Base-by-base conservation (phyloP, 257 asterid genomes). In the Nicotiana undulata region DNA sequence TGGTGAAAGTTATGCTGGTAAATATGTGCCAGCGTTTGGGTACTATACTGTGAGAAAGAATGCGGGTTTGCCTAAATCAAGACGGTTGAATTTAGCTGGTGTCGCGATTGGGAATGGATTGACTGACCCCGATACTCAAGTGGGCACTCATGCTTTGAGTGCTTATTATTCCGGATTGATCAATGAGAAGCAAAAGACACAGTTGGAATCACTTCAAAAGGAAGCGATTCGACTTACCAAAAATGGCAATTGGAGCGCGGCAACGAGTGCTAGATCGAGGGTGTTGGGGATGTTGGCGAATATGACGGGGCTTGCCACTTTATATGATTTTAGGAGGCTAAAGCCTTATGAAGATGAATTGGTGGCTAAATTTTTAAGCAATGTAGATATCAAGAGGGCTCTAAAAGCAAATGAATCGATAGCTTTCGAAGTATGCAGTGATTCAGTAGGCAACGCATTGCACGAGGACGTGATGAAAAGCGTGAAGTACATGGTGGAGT, bases 1-100 rank as follows among this genome's bases (percentile, higher is more conserved):
- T 22, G 98, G 98, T 22, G 93, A 92, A 86, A 94, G 97, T 55
- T 92, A 92, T 85, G 97, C 98, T 52, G 97, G 97, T 17, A 94
- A 94, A 83, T 94, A 94, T 83, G 80, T 89, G n/a, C 98, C 98
- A 0, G 88, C 90, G 4, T 78, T 94, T 63, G 98, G 96, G 1
- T 93, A 91, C 51, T 89, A 91, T 75, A 86, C 87, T 37, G 59
- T 93, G 87, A 91, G 81, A 68, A 85, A 82, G 68, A 94, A 92
- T 32, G 84, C 90, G 1, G 46, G 68, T 9, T 85, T 85, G 79
- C 87, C 94, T 0, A 40, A 24, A 8, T 77, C 81, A 1, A 77
- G 75, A 0, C 84, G 85, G 59, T 63, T 95, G 37, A 95, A 95
- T 44, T 78, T 95, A 11, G 89, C 84, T 8, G 99, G 99, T 0